Conservation (phyloP, 2,329 filamentous ascomycete genomes). For the Cordyceps javanica region DNA sequence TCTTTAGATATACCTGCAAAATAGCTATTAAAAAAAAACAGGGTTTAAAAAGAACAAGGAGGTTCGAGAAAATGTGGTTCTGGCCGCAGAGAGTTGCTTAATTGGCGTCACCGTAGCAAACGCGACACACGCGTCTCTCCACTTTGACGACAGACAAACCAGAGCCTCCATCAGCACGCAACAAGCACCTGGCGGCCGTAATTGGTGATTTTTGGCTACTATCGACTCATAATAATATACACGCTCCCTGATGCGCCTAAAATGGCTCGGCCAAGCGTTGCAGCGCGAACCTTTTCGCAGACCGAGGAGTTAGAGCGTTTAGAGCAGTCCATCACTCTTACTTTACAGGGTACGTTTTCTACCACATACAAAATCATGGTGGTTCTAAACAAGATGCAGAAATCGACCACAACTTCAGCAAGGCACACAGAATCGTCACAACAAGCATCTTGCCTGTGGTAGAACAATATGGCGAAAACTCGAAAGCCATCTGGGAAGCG, state of each 20-base stretch:
- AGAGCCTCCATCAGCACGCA: not conserved
- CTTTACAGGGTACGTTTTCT: slow-evolving; percentile 66
- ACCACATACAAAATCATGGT: not conserved
- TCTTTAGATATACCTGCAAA: no score
- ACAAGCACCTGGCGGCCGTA: not conserved
- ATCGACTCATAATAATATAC: not conserved
- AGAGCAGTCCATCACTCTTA: slow-evolving; percentile 94
- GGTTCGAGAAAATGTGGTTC: no score
- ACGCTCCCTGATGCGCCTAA: not conserved
- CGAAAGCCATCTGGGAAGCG: slow-evolving; percentile 90
- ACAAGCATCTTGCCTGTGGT: slow-evolving; percentile 88
- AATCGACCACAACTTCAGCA: slow-evolving; percentile 98
- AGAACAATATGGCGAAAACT: slow-evolving; percentile 92
- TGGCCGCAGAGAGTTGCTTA: no score
- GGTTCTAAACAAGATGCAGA: slow-evolving; percentile 45
- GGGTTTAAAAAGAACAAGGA: no score
- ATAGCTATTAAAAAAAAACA: no score
- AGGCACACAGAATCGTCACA: slow-evolving; percentile 92
- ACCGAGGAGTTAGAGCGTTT: slow-evolving; percentile 94
- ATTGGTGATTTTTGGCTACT: not conserved
- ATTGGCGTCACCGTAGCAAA: not conserved
- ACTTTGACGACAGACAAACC: not conserved
- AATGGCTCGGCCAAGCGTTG: slow-evolving; percentile 45
- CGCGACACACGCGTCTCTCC: slow-evolving; percentile 10
- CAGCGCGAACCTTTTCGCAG: slow-evolving; percentile 60